Conservation (phyloP, 345 rosid species). For the Camelina laxa region DNA sequence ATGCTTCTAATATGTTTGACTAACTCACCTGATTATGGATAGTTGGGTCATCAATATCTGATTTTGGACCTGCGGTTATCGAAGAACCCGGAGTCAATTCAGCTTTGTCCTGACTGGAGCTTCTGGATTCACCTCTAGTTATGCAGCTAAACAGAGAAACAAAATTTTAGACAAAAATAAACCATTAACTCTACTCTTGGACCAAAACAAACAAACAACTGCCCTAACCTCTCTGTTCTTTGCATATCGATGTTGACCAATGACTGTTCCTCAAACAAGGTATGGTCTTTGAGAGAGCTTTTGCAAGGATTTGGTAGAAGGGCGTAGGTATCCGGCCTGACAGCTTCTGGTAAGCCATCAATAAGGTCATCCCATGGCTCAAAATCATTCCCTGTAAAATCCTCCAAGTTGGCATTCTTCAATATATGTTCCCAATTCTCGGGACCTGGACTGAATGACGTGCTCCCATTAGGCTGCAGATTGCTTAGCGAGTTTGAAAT, state of each 20-base stretch:
- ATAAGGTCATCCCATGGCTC: conserved; percentile 62
- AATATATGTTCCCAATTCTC: conserved; percentile 89
- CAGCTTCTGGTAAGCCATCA: conserved; percentile 48
- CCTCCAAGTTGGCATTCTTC: conserved; percentile 66
- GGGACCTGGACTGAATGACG: conserved; percentile 56
- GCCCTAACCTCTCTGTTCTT: conserved; percentile 60
- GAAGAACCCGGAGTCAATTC: conserved; percentile 72
- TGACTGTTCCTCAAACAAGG: conserved; percentile 55
- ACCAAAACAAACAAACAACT: conserved; percentile 13
- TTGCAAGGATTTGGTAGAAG: conserved; percentile 54
- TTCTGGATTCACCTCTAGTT: conserved; percentile 61
- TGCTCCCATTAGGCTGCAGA: conserved; percentile 62
- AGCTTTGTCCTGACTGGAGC: conserved; percentile 62
- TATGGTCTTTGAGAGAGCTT: conserved; percentile 49
- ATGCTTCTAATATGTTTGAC: conserved; percentile 24
- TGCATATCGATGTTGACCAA: conserved; percentile 59
- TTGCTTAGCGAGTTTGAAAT: conserved; percentile 57
- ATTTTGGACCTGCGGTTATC: conserved; percentile 55
- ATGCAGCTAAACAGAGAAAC: conserved; percentile 35
- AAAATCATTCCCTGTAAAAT: conserved; percentile 61
- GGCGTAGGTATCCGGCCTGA: conserved; percentile 48
- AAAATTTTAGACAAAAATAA: conserved; percentile 6
- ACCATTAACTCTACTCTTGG: conserved; percentile 17
- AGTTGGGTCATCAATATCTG: conserved; percentile 57
- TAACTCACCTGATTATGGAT: conserved; percentile 62